A percentile compares a stretch with the other conserved stretches of the same genome.
These are phyloP conservation scores for Aquilaria malaccensis DNA, from an alignment of 345 rosid genomes.

Conservation along the genomic window DNA sequence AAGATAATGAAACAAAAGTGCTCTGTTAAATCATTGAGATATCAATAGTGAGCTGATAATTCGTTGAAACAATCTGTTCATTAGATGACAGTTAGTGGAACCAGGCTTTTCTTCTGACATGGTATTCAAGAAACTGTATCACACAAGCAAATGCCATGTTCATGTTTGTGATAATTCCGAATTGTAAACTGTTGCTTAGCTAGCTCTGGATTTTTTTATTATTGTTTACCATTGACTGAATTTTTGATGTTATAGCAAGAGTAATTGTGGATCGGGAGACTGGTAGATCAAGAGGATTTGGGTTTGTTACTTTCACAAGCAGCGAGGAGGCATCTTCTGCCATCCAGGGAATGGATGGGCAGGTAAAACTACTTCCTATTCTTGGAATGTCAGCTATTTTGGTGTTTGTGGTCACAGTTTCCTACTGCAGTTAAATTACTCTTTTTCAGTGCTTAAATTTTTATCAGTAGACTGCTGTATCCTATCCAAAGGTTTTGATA, in stretches of 20 bases:
- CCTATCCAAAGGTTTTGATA: neutral
- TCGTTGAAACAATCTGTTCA: no score
- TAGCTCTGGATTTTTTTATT: no score
- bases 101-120: no score
- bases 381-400: neutral
- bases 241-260: conserved; percentile 37
- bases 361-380: conserved; percentile 30
- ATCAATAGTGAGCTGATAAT: no score
- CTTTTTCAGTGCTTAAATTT: neutral
- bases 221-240: no score
- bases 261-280: conserved; percentile 79
- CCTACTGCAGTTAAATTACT: neutral
- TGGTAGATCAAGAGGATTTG: conserved; percentile 90
- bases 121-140: no score
- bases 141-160: no score
- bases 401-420: neutral
- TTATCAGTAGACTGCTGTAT: neutral
- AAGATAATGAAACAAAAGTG: no score
- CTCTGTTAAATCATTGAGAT: no score
- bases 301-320: conserved; percentile 57
- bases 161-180: no score
- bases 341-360: conserved; percentile 88
- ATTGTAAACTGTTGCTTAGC: no score
- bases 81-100: no score
- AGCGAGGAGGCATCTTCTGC: conserved; percentile 75